phyloP scores from a whole-genome alignment of 2,329 filamentous ascomycete species.

The Verticillium nubilum region DNA sequence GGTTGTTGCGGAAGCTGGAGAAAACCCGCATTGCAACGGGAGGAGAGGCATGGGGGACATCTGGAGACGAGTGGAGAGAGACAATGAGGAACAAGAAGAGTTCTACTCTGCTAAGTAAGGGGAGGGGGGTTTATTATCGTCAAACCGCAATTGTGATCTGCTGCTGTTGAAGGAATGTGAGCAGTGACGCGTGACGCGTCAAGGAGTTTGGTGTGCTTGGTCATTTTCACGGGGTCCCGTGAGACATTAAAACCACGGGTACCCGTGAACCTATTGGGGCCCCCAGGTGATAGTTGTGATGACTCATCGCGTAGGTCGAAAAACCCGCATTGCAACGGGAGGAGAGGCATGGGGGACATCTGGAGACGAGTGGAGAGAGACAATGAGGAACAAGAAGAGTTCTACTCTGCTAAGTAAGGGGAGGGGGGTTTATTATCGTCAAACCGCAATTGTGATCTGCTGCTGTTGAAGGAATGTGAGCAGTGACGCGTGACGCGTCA shows the following conservation, averaged over 20 bases:
- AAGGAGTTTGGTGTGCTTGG: neutral
- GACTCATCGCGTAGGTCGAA: too few species aligned
- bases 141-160: neutral
- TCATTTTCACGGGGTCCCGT: neutral
- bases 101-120: slow-evolving; percentile 6
- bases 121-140: neutral
- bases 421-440: neutral
- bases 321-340: slow-evolving; percentile 1
- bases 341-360: slow-evolving; percentile 7
- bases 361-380: slow-evolving; percentile 6
- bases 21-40: slow-evolving; percentile 1
- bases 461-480: neutral
- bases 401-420: slow-evolving; percentile 5
- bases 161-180: neutral
- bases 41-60: slow-evolving; percentile 7
- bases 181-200: neutral
- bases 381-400: slow-evolving; percentile 6
- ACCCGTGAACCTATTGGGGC: slow-evolving; percentile 2
- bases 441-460: neutral
- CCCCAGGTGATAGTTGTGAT: too few species aligned
- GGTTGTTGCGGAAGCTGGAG: slow-evolving; percentile 8
- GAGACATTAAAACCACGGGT: neutral
- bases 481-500: neutral
- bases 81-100: slow-evolving; percentile 7
- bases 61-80: slow-evolving; percentile 5